Conservation (phyloP, 495 filamentous ascomycete genomes). For the Aspergillus sparsus region DNA sequence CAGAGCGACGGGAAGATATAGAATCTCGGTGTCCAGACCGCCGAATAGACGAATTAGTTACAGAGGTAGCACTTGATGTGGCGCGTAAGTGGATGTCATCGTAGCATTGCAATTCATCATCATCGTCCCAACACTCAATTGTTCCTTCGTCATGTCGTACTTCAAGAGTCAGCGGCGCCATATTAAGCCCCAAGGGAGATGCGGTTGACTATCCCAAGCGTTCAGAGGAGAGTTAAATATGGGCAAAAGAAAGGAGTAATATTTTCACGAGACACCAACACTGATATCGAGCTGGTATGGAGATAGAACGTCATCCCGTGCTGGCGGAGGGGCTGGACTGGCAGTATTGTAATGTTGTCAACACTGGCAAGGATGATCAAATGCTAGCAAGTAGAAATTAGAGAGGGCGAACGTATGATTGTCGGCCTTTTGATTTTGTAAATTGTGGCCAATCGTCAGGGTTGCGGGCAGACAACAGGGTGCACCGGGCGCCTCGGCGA, state of each 20-base stretch:
- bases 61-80: slow-evolving; percentile 59
- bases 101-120: slow-evolving; percentile 73
- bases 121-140: slow-evolving; percentile 89
- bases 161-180: slow-evolving; percentile 62
- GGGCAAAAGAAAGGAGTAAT: slow-evolving; percentile 15
- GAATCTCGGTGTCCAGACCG: slow-evolving; percentile 66
- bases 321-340: slow-evolving; percentile 13
- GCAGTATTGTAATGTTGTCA: neutral
- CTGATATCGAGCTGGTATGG: slow-evolving; percentile 23
- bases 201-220: slow-evolving; percentile 3
- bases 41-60: slow-evolving; percentile 52
- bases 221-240: slow-evolving; percentile 7
- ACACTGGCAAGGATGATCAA: neutral
- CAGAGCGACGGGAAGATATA: slow-evolving; percentile 72
- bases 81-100: slow-evolving; percentile 69
- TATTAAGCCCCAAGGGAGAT: slow-evolving; percentile 23
- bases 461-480: neutral
- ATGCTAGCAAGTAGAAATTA: neutral
- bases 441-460: neutral
- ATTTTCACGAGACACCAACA: slow-evolving; percentile 30
- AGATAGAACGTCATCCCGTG: slow-evolving; percentile 42
- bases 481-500: neutral
- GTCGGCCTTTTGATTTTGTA: neutral
- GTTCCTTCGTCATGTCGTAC: slow-evolving; percentile 56
- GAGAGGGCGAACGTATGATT: slow-evolving; percentile 1